Evolutionary conservation across 768 basidiomycete species (phyloP).

Genomic region (Asterophora parasitica): DNA sequence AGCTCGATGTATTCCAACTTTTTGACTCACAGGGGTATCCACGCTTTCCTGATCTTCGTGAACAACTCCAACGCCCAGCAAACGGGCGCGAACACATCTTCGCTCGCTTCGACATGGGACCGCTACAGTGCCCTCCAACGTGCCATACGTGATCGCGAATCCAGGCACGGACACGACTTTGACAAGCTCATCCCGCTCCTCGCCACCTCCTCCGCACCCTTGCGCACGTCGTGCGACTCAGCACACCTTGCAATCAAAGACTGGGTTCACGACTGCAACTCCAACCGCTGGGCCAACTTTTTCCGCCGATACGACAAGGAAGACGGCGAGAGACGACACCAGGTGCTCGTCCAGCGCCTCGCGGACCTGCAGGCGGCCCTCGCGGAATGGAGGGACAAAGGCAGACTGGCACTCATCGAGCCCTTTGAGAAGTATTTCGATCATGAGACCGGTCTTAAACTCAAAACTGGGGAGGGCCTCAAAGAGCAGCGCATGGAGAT

Average conservation of each 20-base stretch:
- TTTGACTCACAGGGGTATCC: conserved; percentile 27
- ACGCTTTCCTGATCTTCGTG: conserved; percentile 36
- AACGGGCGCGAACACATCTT: conserved; percentile 10
- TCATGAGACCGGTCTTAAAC: conserved; percentile 25
- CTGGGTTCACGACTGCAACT: conserved; percentile 36
- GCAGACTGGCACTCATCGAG: conserved; percentile 31
- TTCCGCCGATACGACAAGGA: conserved; percentile 21
- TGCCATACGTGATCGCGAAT: conserved; percentile 29
- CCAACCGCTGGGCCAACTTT: conserved; percentile 29
- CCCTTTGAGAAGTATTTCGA: conserved; percentile 42
- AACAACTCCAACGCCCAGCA: conserved; percentile 26
- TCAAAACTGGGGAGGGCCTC: conserved; percentile 13
- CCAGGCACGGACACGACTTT: conserved; percentile 37
- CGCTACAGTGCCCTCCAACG: conserved; percentile 27
- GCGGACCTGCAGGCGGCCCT: conserved; percentile 23
- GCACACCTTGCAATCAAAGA: conserved; percentile 18
- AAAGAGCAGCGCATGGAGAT: conserved; percentile 17
- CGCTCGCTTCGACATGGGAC: conserved; percentile 8
- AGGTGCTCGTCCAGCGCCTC: conserved; percentile 20
- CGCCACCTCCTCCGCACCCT: conserved; percentile 26
- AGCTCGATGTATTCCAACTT: too few species aligned
- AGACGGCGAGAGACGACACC: conserved; percentile 22
- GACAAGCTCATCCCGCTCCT: conserved; percentile 39
- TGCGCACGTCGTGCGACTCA: conserved; percentile 29
- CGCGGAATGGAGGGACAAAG: conserved; percentile 29